These are phyloP conservation scores for Apiotrichum veenhuisii DNA, from an alignment of 1,284 basidiomycete species.

Conservation along the genomic window DNA sequence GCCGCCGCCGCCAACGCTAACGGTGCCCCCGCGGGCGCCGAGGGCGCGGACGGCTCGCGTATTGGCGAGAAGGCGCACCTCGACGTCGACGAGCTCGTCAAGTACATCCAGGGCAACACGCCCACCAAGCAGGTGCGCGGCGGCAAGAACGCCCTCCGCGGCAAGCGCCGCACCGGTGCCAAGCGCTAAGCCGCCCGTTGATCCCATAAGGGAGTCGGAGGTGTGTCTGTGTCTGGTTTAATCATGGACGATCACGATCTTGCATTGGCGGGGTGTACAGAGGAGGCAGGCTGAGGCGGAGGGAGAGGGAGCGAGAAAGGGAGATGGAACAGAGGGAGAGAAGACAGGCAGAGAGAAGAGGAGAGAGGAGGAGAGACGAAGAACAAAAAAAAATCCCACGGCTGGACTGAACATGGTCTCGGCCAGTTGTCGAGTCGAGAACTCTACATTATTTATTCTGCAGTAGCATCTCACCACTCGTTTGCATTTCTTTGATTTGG, in stretches of 20 bases:
- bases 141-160: slow-evolving; percentile 46
- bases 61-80: slow-evolving; percentile 44
- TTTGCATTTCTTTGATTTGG: slow-evolving; percentile 2
- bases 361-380: not conserved
- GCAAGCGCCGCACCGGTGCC: slow-evolving; percentile 48
- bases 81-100: slow-evolving; percentile 51
- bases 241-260: not conserved
- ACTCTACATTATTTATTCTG: not conserved
- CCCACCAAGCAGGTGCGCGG: slow-evolving; percentile 24
- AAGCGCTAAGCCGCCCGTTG: slow-evolving; percentile 24
- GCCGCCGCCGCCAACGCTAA: slow-evolving; percentile 13
- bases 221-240: not conserved
- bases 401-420: not conserved
- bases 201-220: not conserved
- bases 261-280: not conserved
- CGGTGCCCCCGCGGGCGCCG: slow-evolving; percentile 7
- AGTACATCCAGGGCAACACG: slow-evolving; percentile 48
- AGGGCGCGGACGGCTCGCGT: slow-evolving; percentile 6
- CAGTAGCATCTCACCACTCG: slow-evolving; percentile 21
- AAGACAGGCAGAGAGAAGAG: too few species aligned
- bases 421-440: not conserved
- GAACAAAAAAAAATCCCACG: not conserved
- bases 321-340: not conserved
- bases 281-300: not conserved
- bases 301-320: not conserved